Evolutionary conservation across 176 grass and related monocot genomes (phyloP), one percentile per base, ranked within the genome.

Genomic region (Zoysia japonica): DNA sequence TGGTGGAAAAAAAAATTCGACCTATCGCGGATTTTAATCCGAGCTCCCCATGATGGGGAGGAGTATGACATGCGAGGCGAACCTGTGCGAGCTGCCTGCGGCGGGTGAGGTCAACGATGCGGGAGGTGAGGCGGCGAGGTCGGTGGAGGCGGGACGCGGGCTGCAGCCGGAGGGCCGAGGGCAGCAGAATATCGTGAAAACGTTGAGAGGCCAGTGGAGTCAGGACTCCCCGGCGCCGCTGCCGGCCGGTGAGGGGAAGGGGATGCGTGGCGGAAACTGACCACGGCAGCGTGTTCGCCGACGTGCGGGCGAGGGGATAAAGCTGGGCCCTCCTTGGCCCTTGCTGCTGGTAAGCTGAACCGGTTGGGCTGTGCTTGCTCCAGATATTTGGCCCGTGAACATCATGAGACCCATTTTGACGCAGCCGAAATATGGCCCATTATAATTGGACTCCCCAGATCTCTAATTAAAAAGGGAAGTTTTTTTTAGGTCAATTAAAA

Each of bases 91-190:
- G 94, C 84, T 94, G 91, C 85, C 55, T 83, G 67, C 85, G 79
- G 19, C 90, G 83, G 55, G 89, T 87, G 77, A 97, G 89, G 53
- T 88, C 83, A 51, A 94, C 89, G 67, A 94, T 78, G 77, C 94
- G 84, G 62, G 91, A 72, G 7, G 87, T 91, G 82, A 97, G 91
- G 39, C 87, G 72, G 71, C 85, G 76, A 90, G 94, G 66, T 82
- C 78, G 72, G 86, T 68, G 50, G 77, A 14, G 40, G 89, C 9
- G 36, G 36, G 9, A 14, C 52, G 68, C 5, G 19, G 70, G 54
- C 61, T 76, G 75, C 61, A 57, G 2, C 61, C 66, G 42, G 82
- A 82, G 36, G 79, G 50, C 3, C 63, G 55, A 52, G 72, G 52
- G 3, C 82, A 83, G 45, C 65, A 78, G 65, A 75, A 74, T 47